These are phyloP conservation scores for Gaeumannomyces tritici DNA, from an alignment of 2,329 filamentous ascomycete species.

Conservation along the genomic window DNA sequence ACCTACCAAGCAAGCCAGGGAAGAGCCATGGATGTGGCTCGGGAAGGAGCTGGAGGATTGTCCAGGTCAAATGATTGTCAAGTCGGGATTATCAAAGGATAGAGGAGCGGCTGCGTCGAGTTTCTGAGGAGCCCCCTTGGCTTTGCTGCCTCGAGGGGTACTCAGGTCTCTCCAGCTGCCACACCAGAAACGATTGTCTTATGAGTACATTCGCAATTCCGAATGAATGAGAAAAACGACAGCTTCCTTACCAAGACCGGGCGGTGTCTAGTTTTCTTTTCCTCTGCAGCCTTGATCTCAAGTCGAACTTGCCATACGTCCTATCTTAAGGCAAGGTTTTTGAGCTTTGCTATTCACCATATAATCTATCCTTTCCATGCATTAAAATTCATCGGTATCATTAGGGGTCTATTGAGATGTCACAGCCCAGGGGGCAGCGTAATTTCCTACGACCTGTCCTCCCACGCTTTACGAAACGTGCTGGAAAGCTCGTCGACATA, in stretches of 20 bases:
- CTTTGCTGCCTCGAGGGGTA: neutral
- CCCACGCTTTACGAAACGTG: slow-evolving; percentile 66
- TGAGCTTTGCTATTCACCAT: neutral
- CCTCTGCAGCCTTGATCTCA: neutral
- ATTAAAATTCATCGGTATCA: neutral
- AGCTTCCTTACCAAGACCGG: neutral
- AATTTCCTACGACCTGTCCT: slow-evolving; percentile 25
- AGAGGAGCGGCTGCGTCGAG: neutral
- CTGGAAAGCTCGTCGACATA: slow-evolving; percentile 53
- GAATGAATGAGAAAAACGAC: neutral
- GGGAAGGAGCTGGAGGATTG: neutral
- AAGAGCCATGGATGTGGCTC: neutral
- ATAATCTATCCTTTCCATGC: neutral
- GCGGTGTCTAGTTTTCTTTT: neutral
- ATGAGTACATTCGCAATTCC: neutral
- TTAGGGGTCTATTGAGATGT: neutral
- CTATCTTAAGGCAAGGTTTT: neutral
- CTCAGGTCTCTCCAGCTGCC: neutral
- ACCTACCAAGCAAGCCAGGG: neutral
- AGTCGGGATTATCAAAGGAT: neutral
- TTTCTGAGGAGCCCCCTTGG: neutral
- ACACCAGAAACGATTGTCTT: neutral
- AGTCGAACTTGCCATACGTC: neutral
- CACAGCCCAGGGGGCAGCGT: too few species aligned
- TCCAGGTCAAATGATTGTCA: neutral